Percentiles rank a stretch among this genome's conserved stretches.
phyloP scores from a whole-genome alignment of 2,329 filamentous ascomycete genomes.

The Paecilomyces fulvus region DNA sequence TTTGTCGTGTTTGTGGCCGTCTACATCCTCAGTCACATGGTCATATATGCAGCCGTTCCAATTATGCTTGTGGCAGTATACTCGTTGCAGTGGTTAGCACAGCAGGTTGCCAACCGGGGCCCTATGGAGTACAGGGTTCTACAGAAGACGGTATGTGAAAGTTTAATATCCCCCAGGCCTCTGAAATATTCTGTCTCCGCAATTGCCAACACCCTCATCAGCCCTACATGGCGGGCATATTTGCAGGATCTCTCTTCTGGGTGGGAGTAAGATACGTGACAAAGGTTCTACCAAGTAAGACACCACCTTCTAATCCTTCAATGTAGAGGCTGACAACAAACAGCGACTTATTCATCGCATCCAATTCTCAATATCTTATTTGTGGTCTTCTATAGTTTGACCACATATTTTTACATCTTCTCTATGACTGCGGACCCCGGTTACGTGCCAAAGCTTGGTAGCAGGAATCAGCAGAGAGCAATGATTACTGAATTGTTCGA shows the following conservation, averaged over 20 bases:
- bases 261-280: conserved; percentile 68
- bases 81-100: conserved; percentile 65
- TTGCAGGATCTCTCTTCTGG: conserved; percentile 77
- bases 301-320: conserved; percentile 1
- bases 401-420: conserved; percentile 75
- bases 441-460: conserved; percentile 82
- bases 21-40: conserved; percentile 63
- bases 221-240: conserved; percentile 91
- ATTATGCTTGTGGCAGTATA: conserved; percentile 56
- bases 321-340: conserved; percentile 21
- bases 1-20: conserved; percentile 63
- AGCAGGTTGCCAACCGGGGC: conserved; percentile 70
- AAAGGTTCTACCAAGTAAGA: conserved; percentile 62
- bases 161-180: neutral
- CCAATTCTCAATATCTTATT: conserved; percentile 76
- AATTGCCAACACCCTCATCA: conserved; percentile 27
- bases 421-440: conserved; percentile 87
- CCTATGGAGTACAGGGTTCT: conserved; percentile 82
- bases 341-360: conserved; percentile 56
- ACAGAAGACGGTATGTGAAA: conserved; percentile 66
- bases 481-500: conserved; percentile 80
- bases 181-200: conserved; percentile 1
- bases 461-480: conserved; percentile 80
- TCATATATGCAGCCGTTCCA: conserved; percentile 69
- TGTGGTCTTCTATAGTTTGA: conserved; percentile 53